Base-by-base conservation (phyloP, 139 green algal genomes). In the Chlamydomonas sp. region DNA sequence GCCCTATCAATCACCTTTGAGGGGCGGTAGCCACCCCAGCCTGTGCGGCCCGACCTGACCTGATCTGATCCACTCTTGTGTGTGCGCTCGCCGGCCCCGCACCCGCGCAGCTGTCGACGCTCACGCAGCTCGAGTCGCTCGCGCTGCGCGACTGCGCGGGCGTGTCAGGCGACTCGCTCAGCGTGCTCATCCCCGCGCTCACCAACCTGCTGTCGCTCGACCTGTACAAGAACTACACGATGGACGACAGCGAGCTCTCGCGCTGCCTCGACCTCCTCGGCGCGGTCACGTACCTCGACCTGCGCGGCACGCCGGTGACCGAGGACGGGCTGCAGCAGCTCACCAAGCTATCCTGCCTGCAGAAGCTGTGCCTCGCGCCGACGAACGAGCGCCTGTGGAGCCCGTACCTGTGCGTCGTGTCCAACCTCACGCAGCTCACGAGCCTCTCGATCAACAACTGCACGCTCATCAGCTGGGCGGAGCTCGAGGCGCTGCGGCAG, bases 341-440 rank as follows among this genome's bases (percentile, higher is more conserved):
- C 24, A 58, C 75, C 2, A n/a, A 26, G 24, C 70, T 81, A 30
- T 67, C 58, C 1, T 63, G 65, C 30, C 70, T 81, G 48, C 71
- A 78, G 54, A 76, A 70, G 67, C 71, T 81, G 48, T 73, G 65
- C 35, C 67, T 81, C 38, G 50, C 70, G 16, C 71, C 71, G 10
- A 65, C 75, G 37, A 28, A 30, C 6, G 60, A 59, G 26, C 20
- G 29, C 59, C 33, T 66, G 8, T 66, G 59, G 59, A 48, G 31
- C 5, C 36, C n/a, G 62, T 69, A 69, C 22, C 34, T 70, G 34
- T 70, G 66, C 16, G 64, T 58, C 5, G 5, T 72, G 4, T 66
- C 63, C 2, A 48, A 61, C 35, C 71, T 72, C 22, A 72, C 63
- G 29, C 63, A 72, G 50, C 63, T 76, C 49, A 67, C 49, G 30